Base-by-base conservation (phyloP, 106 monocot species). In the Platanthera guangdongensis region DNA sequence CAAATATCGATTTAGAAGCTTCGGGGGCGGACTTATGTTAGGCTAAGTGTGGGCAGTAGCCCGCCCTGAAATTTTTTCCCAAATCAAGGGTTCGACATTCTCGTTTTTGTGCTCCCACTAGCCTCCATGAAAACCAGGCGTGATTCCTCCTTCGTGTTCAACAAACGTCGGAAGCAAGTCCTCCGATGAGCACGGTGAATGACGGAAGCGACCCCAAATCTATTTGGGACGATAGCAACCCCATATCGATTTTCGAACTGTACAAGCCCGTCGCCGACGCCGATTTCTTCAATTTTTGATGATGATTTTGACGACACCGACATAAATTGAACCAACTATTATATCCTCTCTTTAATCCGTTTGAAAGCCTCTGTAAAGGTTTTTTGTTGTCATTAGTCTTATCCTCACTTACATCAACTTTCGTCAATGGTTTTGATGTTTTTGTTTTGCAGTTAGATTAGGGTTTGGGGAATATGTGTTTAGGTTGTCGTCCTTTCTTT, bases 271-370 rank as follows among this genome's bases (percentile, higher is more conserved):
- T 76, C 70, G 69, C 78, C 4, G 88, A 83, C 71, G 80, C 83
- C 28, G 88, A 83, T 51, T 83, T 85, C 81, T 85, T 85, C 81
- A 85, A 88, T 72, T 83, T 85, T 88, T 78, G 83, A 85, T 53
- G 85, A 83, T 54, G 88, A 88, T 78, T 88, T 88, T 75, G 85
- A 88, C 72, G 88, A 88, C 73, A 54, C 76, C 57, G 81, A 85
- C 60, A 68, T 88, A 32, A 65, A 18, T 30, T 65, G 64, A 65
- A 12, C 28, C 9, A 22, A 30, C 64, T 1, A 65, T 28, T 30
- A 21, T 28, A 28, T 19, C 12, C 3, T 59, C 59, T 16, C 59
- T 59, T n/a, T 9, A 7, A 59, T 7, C 18, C 59, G 19, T 5
- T 5, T 19, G 19, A 59, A 59, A 18, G 18, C 59, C 4, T 22